phyloP scores from a whole-genome alignment of 2,329 filamentous ascomycete species.

The Xylariaceae sp. region DNA sequence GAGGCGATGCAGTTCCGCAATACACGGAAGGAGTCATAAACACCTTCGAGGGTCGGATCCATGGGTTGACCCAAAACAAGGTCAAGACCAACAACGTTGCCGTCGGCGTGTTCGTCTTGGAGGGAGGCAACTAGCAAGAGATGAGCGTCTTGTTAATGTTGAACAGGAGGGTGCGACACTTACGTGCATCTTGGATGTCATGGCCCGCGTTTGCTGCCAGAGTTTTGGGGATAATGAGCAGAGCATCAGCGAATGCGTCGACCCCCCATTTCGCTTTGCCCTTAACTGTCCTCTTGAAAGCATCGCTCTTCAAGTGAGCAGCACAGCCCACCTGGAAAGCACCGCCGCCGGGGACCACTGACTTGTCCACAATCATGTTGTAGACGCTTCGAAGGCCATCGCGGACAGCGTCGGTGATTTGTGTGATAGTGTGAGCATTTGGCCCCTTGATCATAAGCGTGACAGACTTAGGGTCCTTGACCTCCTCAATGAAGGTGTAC shows the following conservation, averaged over 20 bases:
- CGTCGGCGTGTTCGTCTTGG: conserved; percentile 80
- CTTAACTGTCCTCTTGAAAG: conserved; percentile 86
- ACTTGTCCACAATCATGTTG: conserved; percentile 99
- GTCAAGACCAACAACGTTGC: conserved; percentile 82
- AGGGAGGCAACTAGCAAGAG: conserved; percentile 67
- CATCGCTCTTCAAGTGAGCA: conserved; percentile 78
- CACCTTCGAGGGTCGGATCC: conserved; percentile 88
- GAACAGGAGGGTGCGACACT: conserved; percentile 36
- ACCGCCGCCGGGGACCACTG: conserved; percentile 89
- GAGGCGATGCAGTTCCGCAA: conserved; percentile 91
- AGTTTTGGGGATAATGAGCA: conserved; percentile 95
- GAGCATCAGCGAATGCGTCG: conserved; percentile 87
- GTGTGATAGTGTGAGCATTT: conserved; percentile 92
- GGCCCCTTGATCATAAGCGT: conserved; percentile 97
- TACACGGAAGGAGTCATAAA: conserved; percentile 95
- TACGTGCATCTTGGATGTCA: conserved; percentile 91
- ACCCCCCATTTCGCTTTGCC: conserved; percentile 98
- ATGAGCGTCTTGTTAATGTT: not conserved
- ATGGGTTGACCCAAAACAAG: conserved; percentile 85
- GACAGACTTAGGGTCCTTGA: conserved; percentile 97
- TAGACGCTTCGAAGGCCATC: conserved; percentile 95
- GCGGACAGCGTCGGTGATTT: conserved; percentile 93
- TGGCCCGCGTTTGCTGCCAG: conserved; percentile 93
- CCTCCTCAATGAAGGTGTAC: conserved; percentile 97
- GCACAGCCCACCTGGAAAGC: conserved; percentile 95